A percentile compares a stretch with the other conserved stretches of the same genome.
phyloP scores from a whole-genome alignment of 495 filamentous ascomycete genomes.

The Tetracladium setigerum region DNA sequence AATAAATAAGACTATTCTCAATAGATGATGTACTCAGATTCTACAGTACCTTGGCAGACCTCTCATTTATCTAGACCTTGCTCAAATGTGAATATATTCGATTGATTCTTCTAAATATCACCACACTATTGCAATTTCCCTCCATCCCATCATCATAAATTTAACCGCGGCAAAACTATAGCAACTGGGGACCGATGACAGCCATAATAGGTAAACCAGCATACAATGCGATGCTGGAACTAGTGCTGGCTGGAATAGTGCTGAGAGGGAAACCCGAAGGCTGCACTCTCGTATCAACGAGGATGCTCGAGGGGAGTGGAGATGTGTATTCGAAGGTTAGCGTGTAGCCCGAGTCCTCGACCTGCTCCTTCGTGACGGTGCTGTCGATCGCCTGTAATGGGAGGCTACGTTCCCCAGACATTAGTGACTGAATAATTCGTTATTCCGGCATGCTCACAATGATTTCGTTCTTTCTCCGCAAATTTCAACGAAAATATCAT shows the following conservation, averaged over 20 bases:
- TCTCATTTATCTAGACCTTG: too few relatives aligned
- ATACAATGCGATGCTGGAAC: constrained; percentile 1
- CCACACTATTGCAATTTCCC: too few relatives aligned
- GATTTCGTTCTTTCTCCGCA: background rate
- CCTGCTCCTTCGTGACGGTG: constrained; percentile 8
- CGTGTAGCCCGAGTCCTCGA: constrained; percentile 1
- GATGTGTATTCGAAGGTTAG: constrained; percentile 7
- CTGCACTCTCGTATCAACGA: constrained; percentile 1
- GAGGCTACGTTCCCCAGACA: constrained; percentile 1
- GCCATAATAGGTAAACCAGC: constrained; percentile 1
- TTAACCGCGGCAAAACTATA: constrained; percentile 6
- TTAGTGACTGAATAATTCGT: constrained; percentile 3
- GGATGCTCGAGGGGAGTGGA: constrained; percentile 5
- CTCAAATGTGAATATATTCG: too few relatives aligned
- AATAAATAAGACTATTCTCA: background rate
- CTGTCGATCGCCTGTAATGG: background rate
- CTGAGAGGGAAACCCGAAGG: background rate
- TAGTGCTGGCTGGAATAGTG: constrained; percentile 1
- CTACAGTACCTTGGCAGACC: too few relatives aligned
- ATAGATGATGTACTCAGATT: too few relatives aligned
- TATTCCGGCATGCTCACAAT: background rate
- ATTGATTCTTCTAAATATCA: too few relatives aligned
- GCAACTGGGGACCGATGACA: constrained; percentile 2
- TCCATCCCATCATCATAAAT: constrained; percentile 1
- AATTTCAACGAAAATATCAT: constrained; percentile 1